Evolutionary conservation across 2,329 filamentous ascomycete genomes (phyloP).

Genomic region (Pseudophaeomoniella oleicola): DNA sequence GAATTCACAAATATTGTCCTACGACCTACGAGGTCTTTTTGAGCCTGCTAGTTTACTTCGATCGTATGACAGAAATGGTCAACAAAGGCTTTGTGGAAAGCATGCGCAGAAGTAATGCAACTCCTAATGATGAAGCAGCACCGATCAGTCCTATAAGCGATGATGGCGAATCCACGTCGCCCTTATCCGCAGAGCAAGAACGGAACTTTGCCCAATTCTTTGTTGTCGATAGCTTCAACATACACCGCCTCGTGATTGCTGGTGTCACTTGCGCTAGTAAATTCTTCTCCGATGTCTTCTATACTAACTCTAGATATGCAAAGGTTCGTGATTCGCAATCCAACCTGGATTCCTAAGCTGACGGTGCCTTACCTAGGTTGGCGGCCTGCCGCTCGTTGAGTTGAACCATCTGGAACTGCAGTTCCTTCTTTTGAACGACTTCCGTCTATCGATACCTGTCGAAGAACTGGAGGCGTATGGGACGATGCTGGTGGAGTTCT

Average conservation of each 20-base stretch:
- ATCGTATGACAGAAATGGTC: slow-evolving; percentile 94
- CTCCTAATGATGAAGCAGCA: slow-evolving; percentile 6
- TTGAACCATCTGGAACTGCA: slow-evolving; percentile 93
- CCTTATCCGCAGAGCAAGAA: slow-evolving; percentile 25
- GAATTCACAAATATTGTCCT: slow-evolving; percentile 97
- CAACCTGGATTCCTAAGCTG: slow-evolving; percentile 5
- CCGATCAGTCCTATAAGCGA: slow-evolving; percentile 7
- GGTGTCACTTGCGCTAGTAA: slow-evolving; percentile 98
- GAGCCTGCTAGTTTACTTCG: slow-evolving; percentile 90
- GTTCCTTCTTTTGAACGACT: slow-evolving; percentile 90
- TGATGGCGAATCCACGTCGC: slow-evolving; percentile 13
- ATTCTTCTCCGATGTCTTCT: slow-evolving; percentile 98
- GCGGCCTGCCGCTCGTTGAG: slow-evolving; percentile 78
- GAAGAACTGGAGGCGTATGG: slow-evolving; percentile 95
- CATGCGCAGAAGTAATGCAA: slow-evolving; percentile 25
- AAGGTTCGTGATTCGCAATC: slow-evolving; percentile 50
- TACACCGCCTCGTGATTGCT: slow-evolving; percentile 89
- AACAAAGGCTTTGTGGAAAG: slow-evolving; percentile 65
- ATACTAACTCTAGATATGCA: slow-evolving; percentile 96
- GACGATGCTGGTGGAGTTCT: slow-evolving; percentile 97
- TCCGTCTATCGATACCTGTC: slow-evolving; percentile 79
- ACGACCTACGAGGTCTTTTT: slow-evolving; percentile 97
- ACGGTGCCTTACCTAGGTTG: slow-evolving; percentile 53
- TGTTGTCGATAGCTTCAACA: slow-evolving; percentile 98
- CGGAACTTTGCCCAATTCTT: slow-evolving; percentile 58